Percentiles rank a stretch among this genome's conserved stretches.
These are phyloP conservation scores for Haematococcus lacustris DNA, from an alignment of 139 green algal genomes.

Conservation along the genomic window DNA sequence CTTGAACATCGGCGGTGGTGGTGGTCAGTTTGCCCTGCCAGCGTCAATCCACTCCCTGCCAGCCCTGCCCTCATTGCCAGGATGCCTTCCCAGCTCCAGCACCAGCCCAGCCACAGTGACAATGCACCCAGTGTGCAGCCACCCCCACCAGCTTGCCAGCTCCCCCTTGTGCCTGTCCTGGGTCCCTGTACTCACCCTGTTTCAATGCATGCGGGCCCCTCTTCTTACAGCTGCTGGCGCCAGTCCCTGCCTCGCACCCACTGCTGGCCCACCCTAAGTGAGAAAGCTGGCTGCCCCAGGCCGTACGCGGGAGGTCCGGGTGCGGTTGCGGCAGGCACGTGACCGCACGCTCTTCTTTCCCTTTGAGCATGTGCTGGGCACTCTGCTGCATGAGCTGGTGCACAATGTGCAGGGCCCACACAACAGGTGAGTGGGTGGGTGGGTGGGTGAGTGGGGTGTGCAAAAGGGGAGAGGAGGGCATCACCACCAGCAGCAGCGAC, in stretches of 20 bases:
- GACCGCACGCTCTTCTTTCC: constrained; percentile 44
- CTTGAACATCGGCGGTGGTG: constrained; percentile 48
- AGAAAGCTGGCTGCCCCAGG: neutral
- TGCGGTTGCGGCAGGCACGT: constrained; percentile 26
- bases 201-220: neutral
- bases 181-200: too few species aligned
- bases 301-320: constrained; percentile 33
- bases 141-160: too few species aligned
- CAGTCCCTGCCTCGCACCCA: neutral
- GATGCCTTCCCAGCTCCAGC: neutral
- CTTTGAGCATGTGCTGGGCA: constrained; percentile 73
- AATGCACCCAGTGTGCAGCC: too few species aligned
- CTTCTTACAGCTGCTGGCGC: neutral
- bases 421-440: constrained; percentile 33
- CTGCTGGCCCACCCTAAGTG: neutral
- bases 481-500: too few species aligned
- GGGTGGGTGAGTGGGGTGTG: too few species aligned
- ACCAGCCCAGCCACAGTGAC: neutral
- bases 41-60: neutral
- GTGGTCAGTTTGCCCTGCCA: constrained; percentile 8
- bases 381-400: constrained; percentile 84
- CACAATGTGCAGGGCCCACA: constrained; percentile 67
- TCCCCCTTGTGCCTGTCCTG: too few species aligned
- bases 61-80: neutral
- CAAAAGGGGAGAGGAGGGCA: too few species aligned